Evolutionary conservation across 345 rosid genomes (phyloP).

Genomic region (Excoecaria agallocha): DNA sequence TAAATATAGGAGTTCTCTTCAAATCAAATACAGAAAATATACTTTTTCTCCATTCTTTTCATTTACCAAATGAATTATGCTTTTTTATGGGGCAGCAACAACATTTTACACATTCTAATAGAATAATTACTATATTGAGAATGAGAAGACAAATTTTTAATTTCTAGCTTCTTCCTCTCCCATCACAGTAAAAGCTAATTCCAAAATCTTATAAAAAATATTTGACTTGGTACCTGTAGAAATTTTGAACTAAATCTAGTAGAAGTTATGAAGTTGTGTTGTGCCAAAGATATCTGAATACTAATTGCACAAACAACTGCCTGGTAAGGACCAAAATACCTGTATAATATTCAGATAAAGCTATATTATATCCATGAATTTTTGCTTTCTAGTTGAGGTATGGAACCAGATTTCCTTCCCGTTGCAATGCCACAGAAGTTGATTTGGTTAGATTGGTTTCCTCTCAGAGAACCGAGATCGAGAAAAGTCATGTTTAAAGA

Average conservation of each 20-base stretch:
- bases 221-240: neutral
- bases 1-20: too few relatives aligned
- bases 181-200: neutral
- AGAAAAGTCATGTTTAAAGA: neutral
- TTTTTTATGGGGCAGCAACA: neutral
- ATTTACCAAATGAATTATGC: neutral
- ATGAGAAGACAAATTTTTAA: neutral
- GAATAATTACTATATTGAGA: neutral
- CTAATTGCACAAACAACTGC: neutral
- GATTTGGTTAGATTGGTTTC: neutral
- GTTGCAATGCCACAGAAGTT: neutral
- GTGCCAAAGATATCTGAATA: neutral
- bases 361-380: neutral
- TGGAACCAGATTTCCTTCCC: conserved; percentile 4
- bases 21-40: too few relatives aligned
- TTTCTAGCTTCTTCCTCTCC: neutral
- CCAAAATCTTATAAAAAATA: neutral
- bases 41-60: too few relatives aligned
- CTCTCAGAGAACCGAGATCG: neutral
- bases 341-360: too few relatives aligned
- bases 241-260: neutral
- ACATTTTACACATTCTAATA: neutral
- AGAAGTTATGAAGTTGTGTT: neutral
- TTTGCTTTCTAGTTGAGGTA: neutral
- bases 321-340: neutral